These are phyloP conservation scores for Glycine tomentella DNA, from an alignment of 306 rosid genomes.

Conservation along the genomic window DNA sequence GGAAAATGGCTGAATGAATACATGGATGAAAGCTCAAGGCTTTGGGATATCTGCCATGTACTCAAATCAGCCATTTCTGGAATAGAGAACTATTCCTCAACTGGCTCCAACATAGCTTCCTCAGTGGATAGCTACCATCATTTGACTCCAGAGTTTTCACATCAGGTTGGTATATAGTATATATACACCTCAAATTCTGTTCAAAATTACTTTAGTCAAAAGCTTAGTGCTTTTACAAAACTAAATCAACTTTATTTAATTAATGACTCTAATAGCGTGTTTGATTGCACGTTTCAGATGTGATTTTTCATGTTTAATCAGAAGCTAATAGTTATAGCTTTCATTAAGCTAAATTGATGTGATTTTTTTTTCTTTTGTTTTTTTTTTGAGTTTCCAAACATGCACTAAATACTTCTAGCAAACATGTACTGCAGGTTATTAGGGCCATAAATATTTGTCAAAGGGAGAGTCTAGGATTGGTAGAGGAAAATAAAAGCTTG, in stretches of 20 bases:
- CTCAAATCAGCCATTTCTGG: slow-evolving; percentile 67
- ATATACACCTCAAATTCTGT: slow-evolving; percentile 6
- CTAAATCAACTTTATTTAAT: slow-evolving; percentile 2
- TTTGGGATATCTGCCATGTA: slow-evolving; percentile 72
- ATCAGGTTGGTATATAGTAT: slow-evolving; percentile 57
- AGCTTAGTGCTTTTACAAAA: not conserved
- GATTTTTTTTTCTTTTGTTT: not conserved
- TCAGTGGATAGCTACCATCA: slow-evolving; percentile 53
- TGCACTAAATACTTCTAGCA: not conserved
- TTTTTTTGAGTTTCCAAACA: not conserved
- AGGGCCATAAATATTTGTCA: slow-evolving; percentile 60
- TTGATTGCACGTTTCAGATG: not conserved
- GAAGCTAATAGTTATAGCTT: not conserved
- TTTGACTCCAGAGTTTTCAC: slow-evolving; percentile 57
- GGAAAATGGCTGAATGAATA: slow-evolving; percentile 83
- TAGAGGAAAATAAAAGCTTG: slow-evolving; percentile 62
- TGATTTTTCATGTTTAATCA: not conserved
- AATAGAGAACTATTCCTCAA: slow-evolving; percentile 54
- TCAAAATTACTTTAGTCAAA: slow-evolving; percentile 22
- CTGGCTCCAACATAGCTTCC: slow-evolving; percentile 54
- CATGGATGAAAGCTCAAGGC: slow-evolving; percentile 83
- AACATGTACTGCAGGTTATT: slow-evolving; percentile 46
- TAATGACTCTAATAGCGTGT: not conserved
- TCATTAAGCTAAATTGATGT: not conserved
- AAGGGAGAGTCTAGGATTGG: slow-evolving; percentile 61